Conservation (phyloP, 2,329 filamentous ascomycete genomes). For the Cladophialophora carrionii region DNA sequence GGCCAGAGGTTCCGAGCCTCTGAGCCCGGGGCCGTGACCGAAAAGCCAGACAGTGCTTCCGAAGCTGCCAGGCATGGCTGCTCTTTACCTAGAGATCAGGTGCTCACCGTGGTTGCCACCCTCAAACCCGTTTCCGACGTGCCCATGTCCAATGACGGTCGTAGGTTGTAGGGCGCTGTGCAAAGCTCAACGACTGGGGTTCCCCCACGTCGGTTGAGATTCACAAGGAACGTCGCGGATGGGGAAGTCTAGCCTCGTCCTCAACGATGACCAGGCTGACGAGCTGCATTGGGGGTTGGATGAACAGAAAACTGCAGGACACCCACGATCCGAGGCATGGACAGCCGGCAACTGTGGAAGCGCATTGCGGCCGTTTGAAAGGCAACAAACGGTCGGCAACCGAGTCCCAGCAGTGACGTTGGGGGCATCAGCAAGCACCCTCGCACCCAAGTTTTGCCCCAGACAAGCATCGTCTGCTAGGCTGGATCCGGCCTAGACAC, state of each 20-base stretch:
- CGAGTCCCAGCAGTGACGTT: neutral
- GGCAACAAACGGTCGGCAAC: neutral
- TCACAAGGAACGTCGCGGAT: neutral
- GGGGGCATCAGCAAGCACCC: neutral
- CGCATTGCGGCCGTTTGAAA: neutral
- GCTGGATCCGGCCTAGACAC: neutral
- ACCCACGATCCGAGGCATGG: constrained; percentile 1
- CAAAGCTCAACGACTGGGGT: neutral
- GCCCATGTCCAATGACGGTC: neutral
- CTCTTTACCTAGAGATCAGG: neutral
- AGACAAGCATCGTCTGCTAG: neutral
- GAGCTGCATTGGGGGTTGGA: neutral
- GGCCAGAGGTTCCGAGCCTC: neutral
- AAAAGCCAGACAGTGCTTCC: neutral
- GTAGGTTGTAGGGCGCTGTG: neutral
- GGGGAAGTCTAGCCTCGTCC: neutral
- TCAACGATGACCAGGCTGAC: neutral
- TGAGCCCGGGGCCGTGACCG: neutral
- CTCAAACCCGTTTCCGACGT: neutral
- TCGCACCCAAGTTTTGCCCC: neutral
- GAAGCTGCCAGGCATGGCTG: neutral
- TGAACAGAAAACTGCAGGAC: neutral
- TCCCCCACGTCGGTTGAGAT: neutral
- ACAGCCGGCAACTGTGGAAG: neutral
- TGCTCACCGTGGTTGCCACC: neutral